Evolutionary conservation across 2,329 filamentous ascomycete species (phyloP).

Genomic region (Penicillium sp.): DNA sequence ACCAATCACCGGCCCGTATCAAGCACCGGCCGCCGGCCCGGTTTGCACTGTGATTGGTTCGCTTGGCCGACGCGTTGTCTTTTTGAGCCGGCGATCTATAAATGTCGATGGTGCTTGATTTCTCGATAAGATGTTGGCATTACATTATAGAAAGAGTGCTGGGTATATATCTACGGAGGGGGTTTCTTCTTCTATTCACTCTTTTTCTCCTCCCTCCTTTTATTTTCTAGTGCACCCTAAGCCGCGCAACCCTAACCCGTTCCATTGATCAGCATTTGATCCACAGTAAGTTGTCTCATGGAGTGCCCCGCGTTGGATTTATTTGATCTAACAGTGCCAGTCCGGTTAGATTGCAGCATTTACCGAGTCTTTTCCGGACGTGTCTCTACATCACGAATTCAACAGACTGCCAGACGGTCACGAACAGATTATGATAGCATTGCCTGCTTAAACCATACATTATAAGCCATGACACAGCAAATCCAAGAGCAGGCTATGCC

Average conservation of each 20-base stretch:
- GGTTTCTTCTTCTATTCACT: conserved; percentile 3
- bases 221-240: not conserved
- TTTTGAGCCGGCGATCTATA: conserved; percentile 24
- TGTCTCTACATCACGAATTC: not conserved
- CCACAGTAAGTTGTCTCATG: conserved; percentile 23
- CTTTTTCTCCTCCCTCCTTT: not conserved
- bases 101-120: conserved; percentile 13
- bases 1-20: conserved; percentile 18
- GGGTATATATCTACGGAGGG: conserved; percentile 11
- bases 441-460: conserved; percentile 4
- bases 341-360: not conserved
- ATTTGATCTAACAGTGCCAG: conserved; percentile 19
- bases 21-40: conserved; percentile 25
- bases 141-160: conserved; percentile 4
- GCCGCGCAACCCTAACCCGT: not conserved
- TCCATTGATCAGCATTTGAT: conserved; percentile 7
- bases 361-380: not conserved
- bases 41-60: conserved; percentile 19
- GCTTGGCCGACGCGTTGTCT: conserved; percentile 17
- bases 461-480: conserved; percentile 29
- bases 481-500: conserved; percentile 27
- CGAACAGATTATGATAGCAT: conserved; percentile 8
- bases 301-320: conserved; percentile 23
- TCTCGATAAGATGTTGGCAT: conserved; percentile 22
- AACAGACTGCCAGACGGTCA: conserved; percentile 1